A percentile compares a stretch with the other conserved stretches of the same genome.
phyloP scores from a whole-genome alignment of 495 filamentous ascomycete genomes.

The Penicillium lagena region DNA sequence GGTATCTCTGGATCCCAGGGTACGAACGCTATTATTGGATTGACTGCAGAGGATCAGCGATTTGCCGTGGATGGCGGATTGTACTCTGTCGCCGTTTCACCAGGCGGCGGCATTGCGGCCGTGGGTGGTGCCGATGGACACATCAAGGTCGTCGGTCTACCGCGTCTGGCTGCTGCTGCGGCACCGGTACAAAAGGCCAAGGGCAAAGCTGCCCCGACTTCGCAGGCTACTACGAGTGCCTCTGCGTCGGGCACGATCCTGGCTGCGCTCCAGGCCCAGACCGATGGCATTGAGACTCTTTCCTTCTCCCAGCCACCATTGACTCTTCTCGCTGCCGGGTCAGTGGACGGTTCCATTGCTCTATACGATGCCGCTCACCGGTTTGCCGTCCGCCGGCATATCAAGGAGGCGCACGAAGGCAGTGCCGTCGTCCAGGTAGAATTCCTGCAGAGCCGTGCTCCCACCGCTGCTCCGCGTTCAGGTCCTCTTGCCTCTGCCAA shows the following conservation, averaged over 20 bases:
- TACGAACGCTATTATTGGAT: slow-evolving; percentile 65
- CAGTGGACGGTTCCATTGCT: slow-evolving; percentile 84
- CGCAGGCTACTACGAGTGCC: slow-evolving; percentile 32
- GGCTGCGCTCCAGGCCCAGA: slow-evolving; percentile 60
- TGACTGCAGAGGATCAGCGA: slow-evolving; percentile 79
- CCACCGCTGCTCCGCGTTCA: slow-evolving; percentile 16
- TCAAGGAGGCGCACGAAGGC: slow-evolving; percentile 73
- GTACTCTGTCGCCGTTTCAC: slow-evolving; percentile 77
- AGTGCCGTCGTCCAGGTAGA: slow-evolving; percentile 85
- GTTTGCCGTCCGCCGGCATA: slow-evolving; percentile 75
- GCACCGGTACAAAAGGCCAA: slow-evolving; percentile 28
- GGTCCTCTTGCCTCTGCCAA: slow-evolving; percentile 18
- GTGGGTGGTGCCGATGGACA: slow-evolving; percentile 83
- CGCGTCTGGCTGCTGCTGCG: slow-evolving; percentile 47
- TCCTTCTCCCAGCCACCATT: slow-evolving; percentile 71
- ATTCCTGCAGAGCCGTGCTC: slow-evolving; percentile 53
- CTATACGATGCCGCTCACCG: slow-evolving; percentile 79
- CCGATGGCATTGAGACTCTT: slow-evolving; percentile 78
- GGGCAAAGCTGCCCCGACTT: slow-evolving; percentile 20
- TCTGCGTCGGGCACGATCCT: slow-evolving; percentile 77
- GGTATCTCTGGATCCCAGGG: slow-evolving; percentile 62
- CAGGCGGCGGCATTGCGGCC: slow-evolving; percentile 68
- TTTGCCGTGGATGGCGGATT: slow-evolving; percentile 89
- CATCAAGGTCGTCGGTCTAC: slow-evolving; percentile 78
- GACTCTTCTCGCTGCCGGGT: slow-evolving; percentile 77